These are phyloP conservation scores for Tolypocladium amazonense DNA, from an alignment of 2,329 filamentous ascomycete species.

Conservation along the genomic window DNA sequence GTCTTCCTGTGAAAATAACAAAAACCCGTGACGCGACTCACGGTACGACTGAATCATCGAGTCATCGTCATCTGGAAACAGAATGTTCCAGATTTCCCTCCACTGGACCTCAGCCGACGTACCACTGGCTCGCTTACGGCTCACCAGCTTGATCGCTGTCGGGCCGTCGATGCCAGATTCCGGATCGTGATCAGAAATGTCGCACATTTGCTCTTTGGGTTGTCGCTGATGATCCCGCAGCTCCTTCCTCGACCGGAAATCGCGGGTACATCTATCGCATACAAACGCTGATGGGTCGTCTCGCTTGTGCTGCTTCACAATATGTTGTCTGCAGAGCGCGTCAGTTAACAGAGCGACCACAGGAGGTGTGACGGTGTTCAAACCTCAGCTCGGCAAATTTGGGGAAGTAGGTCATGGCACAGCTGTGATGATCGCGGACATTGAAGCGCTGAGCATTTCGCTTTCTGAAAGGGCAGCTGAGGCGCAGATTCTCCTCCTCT, in stretches of 20 bases:
- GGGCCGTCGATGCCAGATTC: constrained; percentile 29
- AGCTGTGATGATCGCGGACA: constrained; percentile 32
- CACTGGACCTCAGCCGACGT: constrained; percentile 27
- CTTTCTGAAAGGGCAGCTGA: constrained; percentile 34
- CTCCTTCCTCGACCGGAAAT: constrained; percentile 26
- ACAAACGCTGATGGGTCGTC: constrained; percentile 28
- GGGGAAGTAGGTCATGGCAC: constrained; percentile 31
- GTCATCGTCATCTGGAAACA: constrained; percentile 30
- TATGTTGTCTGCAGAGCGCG: constrained; percentile 22
- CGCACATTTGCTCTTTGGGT: constrained; percentile 30
- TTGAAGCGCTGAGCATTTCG: constrained; percentile 34
- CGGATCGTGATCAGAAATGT: constrained; percentile 27
- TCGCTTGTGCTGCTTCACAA: constrained; percentile 31
- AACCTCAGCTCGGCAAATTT: constrained; percentile 30
- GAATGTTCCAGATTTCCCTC: constrained; percentile 30
- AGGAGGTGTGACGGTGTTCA: background rate
- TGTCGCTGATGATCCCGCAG: constrained; percentile 27
- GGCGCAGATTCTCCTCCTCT: constrained; percentile 26
- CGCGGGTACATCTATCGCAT: constrained; percentile 28
- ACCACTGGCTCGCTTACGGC: constrained; percentile 26
- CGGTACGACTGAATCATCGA: constrained; percentile 18
- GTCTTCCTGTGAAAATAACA: no score
- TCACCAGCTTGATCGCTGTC: constrained; percentile 27
- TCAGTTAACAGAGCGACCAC: constrained; percentile 4
- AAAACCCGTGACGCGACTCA: constrained; percentile 4